Conservation (phyloP, 176 grass and related monocot species). For the Stipa capillata region DNA sequence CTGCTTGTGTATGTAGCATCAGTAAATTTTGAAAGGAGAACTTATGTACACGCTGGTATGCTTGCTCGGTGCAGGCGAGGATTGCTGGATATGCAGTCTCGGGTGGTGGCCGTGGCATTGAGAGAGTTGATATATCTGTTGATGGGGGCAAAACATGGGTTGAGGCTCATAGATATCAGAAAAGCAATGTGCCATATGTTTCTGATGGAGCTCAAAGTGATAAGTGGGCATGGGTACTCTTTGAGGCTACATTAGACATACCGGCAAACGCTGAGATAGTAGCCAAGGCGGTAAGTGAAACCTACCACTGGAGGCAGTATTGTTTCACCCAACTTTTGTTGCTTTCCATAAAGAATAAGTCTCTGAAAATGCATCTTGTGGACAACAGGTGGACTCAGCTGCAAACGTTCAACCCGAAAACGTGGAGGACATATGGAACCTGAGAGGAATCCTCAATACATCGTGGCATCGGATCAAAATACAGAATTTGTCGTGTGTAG, state of each 20-base stretch:
- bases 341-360: neutral
- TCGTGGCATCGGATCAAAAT: conserved; percentile 83
- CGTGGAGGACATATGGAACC: conserved; percentile 72
- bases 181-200: conserved; percentile 35
- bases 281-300: conserved; percentile 66
- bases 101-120: conserved; percentile 81
- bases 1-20: neutral
- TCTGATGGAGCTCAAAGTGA: conserved; percentile 66
- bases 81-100: conserved; percentile 85
- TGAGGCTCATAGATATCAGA: conserved; percentile 65
- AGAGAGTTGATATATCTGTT: conserved; percentile 77
- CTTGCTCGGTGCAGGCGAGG: conserved; percentile 34
- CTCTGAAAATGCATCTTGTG: conserved; percentile 18
- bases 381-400: conserved; percentile 60
- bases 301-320: no score
- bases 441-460: conserved; percentile 93
- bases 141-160: conserved; percentile 85
- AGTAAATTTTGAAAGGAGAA: neutral
- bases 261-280: conserved; percentile 61
- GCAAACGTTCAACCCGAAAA: conserved; percentile 80
- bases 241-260: conserved; percentile 56
- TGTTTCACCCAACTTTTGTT: neutral
- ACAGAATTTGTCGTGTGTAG: conserved; percentile 1
- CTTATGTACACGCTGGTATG: neutral
- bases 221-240: conserved; percentile 91